Conservation (phyloP, 768 basidiomycete genomes). For the Rhizopogon vesiculosus region DNA sequence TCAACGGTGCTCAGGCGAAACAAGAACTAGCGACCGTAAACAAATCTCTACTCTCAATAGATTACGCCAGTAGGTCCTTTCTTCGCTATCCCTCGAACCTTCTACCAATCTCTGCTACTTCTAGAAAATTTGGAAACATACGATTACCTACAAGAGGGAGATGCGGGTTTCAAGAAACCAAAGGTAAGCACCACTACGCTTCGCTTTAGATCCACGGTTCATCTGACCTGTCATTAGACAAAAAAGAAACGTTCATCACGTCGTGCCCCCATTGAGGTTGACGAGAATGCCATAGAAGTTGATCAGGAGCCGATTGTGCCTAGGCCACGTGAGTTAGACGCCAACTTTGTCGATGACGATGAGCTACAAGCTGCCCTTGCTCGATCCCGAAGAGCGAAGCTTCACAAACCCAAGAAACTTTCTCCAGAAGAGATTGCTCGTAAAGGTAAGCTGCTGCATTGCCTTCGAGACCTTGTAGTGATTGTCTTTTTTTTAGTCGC, state of each 20-base stretch:
- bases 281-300: constrained; percentile 62
- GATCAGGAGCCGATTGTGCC: constrained; percentile 70
- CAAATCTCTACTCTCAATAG: constrained; percentile 77
- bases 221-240: constrained; percentile 42
- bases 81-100: neutral
- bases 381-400: constrained; percentile 75
- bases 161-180: constrained; percentile 91
- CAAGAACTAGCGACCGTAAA: constrained; percentile 61
- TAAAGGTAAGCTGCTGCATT: constrained; percentile 47
- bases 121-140: constrained; percentile 78
- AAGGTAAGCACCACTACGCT: constrained; percentile 47
- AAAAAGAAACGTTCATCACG: constrained; percentile 89
- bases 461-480: neutral
- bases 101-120: neutral
- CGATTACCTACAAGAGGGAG: constrained; percentile 92
- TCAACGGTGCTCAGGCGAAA: constrained; percentile 35
- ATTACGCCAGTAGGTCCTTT: constrained; percentile 75
- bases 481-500: constrained; percentile 44
- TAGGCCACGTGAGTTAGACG: constrained; percentile 68
- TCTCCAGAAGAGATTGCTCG: constrained; percentile 80
- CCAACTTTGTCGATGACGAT: constrained; percentile 96
- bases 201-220: neutral
- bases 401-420: constrained; percentile 70
- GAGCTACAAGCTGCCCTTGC: constrained; percentile 93
- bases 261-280: constrained; percentile 40